Conservation (phyloP, 352 stramenopile genomes). For the Lagenidium sp. region DNA sequence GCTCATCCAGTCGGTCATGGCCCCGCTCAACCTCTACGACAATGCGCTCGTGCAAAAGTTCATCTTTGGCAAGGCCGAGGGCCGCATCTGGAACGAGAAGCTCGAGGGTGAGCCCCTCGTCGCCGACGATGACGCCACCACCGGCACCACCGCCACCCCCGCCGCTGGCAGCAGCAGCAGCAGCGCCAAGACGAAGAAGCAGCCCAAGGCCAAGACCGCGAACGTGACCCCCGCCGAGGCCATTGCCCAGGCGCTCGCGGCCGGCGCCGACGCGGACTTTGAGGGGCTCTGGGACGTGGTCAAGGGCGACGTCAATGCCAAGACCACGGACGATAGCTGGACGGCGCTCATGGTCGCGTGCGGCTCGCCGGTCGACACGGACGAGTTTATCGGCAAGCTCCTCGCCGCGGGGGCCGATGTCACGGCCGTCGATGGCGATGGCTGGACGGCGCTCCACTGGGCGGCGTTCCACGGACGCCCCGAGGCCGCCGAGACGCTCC, state of each 20-base stretch:
- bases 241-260: constrained; percentile 49
- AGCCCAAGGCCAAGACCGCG: constrained; percentile 15
- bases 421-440: constrained; percentile 57
- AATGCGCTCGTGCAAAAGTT: constrained; percentile 72
- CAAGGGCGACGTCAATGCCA: constrained; percentile 54
- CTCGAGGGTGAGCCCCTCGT: constrained; percentile 69
- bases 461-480: constrained; percentile 72
- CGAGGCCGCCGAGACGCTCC: constrained; percentile 51
- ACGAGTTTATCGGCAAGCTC: constrained; percentile 67
- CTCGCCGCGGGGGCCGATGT: constrained; percentile 49
- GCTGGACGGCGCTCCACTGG: constrained; percentile 80
- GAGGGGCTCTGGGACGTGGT: constrained; percentile 46
- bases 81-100: constrained; percentile 72
- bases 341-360: constrained; percentile 80
- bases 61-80: constrained; percentile 47
- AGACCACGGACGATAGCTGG: constrained; percentile 67
- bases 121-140: constrained; percentile 23
- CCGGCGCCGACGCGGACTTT: constrained; percentile 66
- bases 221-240: constrained; percentile 32
- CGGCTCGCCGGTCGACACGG: constrained; percentile 69
- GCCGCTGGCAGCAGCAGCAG: constrained; percentile 13
- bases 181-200: neutral
- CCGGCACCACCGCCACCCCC: constrained; percentile 27
- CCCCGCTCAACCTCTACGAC: constrained; percentile 77
- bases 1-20: constrained; percentile 81